Evolutionary conservation across 805 yeast species (phyloP), one percentile per base, ranked within the genome.

Genomic region (Kluyveromyces aestuarii): DNA sequence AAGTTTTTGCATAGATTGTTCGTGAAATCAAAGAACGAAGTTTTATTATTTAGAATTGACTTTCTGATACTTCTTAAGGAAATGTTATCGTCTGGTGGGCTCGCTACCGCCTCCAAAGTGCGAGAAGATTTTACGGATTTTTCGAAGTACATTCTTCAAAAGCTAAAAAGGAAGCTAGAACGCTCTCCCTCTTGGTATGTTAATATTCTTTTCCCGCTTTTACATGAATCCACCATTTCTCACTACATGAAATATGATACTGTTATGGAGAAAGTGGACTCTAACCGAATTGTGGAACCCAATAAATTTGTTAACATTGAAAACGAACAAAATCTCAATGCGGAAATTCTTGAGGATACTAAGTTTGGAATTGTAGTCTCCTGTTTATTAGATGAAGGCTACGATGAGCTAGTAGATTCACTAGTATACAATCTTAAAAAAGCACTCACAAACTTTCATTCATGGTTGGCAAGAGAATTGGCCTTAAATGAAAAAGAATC

Each of bases 1-100:
- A 71, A 83, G 0, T 91, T 78, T 59, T 80, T 89, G 58, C 87
- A 86, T 59, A 71, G 86, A 30, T 65, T 87, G 1, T 80, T 88
- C 54, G 81, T 83, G 44, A 73, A 79, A 44, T 74, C 79, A 39
- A 82, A 84, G 49, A 74, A 72, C 45, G 79, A 81, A 40, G 70
- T 81, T 0, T 66, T 77, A 35, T 63, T 86, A 35, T 82, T 74
- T 56, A 70, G 96, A 45, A 60, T 93, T 35, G 96, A 90, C 61
- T 80, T 93, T 59, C 76, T 91, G 75, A 61, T 73, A 14, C 59
- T 76, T 2, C 60, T 86, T 0, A 75, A 80, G 57, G 71, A 75
- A 27, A 68, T 84, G 56, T 66, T 84, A 7, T 68, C 80, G 11
- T 73, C 72, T 37, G 69, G 69, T 33, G 80, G 82, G 7, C 64